Percentiles rank a stretch among this genome's conserved stretches.
Conservation (phyloP, 305 asterid genomes). For the Ilex paraguariensis region DNA sequence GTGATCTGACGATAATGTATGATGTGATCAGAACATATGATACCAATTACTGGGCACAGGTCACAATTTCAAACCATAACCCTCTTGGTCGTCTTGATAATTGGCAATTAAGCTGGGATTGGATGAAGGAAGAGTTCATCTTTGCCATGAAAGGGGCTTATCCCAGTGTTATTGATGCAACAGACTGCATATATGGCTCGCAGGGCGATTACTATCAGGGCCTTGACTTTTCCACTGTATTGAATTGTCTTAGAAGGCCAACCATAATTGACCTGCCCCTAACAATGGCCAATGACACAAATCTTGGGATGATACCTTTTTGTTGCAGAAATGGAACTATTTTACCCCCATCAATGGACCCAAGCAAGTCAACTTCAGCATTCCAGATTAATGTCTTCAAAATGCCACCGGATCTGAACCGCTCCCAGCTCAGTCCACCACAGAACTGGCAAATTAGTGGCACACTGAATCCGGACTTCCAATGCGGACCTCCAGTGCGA, state of each 20-base stretch:
- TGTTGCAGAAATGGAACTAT: neutral
- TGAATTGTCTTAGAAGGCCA: neutral
- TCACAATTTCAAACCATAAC: conserved; percentile 72
- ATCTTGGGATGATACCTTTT: conserved; percentile 17
- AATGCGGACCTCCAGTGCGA: conserved; percentile 75
- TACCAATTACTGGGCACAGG: conserved; percentile 82
- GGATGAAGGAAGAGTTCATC: conserved; percentile 96
- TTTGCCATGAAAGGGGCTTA: conserved; percentile 82
- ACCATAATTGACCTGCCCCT: conserved; percentile 6
- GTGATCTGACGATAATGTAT: conserved; percentile 85
- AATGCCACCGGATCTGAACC: conserved; percentile 90
- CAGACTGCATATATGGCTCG: conserved; percentile 66
- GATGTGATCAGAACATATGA: conserved; percentile 71
- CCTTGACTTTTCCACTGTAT: conserved; percentile 28
- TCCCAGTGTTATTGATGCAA: conserved; percentile 62
- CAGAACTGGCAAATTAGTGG: conserved; percentile 84
- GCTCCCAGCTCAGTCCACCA: conserved; percentile 70
- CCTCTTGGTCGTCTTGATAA: conserved; percentile 86
- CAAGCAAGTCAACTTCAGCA: conserved; percentile 70
- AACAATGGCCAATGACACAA: conserved; percentile 31
- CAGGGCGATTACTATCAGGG: conserved; percentile 58
- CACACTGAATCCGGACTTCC: conserved; percentile 66
- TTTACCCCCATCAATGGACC: conserved; percentile 64
- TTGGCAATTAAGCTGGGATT: conserved; percentile 95
- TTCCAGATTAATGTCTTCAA: conserved; percentile 81